A percentile compares a stretch with the other conserved stretches of the same genome.
Evolutionary conservation across 345 rosid genomes (phyloP).

Genomic region (Hibiscus trionum): DNA sequence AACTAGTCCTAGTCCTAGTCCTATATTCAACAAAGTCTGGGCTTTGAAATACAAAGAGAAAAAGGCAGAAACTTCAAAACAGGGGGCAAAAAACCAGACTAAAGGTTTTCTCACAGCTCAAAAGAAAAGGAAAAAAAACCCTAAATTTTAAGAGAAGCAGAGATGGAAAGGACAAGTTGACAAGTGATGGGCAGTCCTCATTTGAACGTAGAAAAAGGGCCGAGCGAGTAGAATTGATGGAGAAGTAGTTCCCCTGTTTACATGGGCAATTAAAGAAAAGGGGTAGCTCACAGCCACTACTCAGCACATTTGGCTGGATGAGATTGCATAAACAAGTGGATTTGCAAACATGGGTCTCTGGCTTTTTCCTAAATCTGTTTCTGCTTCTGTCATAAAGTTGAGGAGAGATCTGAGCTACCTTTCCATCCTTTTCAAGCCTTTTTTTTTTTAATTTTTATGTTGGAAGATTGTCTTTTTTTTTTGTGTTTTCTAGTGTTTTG

Average conservation of each 20-base stretch:
- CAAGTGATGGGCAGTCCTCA: conserved; percentile 4
- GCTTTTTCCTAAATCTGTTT: conserved; percentile 2
- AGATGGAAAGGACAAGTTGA: background rate
- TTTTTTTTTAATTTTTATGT: no score
- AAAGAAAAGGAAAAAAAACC: background rate
- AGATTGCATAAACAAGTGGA: conserved; percentile 14
- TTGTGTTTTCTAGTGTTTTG: background rate
- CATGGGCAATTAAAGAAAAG: background rate
- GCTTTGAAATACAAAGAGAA: background rate
- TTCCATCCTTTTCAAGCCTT: background rate
- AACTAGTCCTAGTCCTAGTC: background rate
- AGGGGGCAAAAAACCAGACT: background rate
- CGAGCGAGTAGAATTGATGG: background rate
- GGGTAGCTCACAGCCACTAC: conserved; percentile 15
- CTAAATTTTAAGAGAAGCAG: conserved; percentile 2
- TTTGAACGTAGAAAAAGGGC: background rate
- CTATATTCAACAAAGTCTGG: background rate
- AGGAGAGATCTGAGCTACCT: conserved; percentile 14
- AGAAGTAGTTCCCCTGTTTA: background rate
- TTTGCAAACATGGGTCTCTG: conserved; percentile 15
- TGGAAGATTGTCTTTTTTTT: background rate
- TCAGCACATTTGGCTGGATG: conserved; percentile 13
- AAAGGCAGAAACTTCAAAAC: background rate
- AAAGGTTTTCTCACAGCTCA: background rate
- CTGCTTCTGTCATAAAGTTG: conserved; percentile 9